Percentiles rank a stretch among this genome's conserved stretches.
Evolutionary conservation across 192 early-diverging fungal genomes (phyloP).

Genomic region (Paraglomus brasilianum): DNA sequence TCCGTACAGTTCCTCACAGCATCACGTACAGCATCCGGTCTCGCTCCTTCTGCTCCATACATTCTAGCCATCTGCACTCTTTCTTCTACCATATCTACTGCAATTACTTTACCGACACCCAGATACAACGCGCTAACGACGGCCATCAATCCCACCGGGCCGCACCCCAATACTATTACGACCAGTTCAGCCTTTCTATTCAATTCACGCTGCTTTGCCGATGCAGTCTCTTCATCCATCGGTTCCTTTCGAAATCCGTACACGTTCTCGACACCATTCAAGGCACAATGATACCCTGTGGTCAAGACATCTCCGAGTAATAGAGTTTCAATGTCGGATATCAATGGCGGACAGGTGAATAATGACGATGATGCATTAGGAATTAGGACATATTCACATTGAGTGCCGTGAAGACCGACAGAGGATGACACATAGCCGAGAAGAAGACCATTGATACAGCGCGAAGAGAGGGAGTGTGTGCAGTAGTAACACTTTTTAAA

Average conservation of each 20-base stretch:
- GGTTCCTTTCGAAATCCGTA: neutral
- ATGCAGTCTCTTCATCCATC: neutral
- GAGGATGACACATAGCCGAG: constrained; percentile 42
- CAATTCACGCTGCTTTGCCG: constrained; percentile 33
- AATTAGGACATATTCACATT: constrained; percentile 56
- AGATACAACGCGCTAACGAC: constrained; percentile 42
- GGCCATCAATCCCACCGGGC: constrained; percentile 55
- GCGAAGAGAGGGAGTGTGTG: constrained; percentile 40
- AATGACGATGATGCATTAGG: constrained; percentile 50
- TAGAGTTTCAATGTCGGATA: constrained; percentile 45
- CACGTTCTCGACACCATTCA: constrained; percentile 40
- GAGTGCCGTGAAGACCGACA: constrained; percentile 49
- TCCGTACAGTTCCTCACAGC: constrained; percentile 32
- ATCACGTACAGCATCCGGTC: constrained; percentile 19
- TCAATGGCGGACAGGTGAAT: constrained; percentile 35
- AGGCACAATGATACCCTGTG: constrained; percentile 56
- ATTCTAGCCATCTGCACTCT: constrained; percentile 43
- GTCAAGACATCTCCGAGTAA: constrained; percentile 53
- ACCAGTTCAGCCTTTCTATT: constrained; percentile 31
- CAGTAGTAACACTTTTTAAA: constrained; percentile 48
- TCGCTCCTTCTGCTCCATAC: constrained; percentile 40
- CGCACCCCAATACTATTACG: constrained; percentile 52
- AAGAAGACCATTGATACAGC: constrained; percentile 48
- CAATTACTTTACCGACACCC: constrained; percentile 41
- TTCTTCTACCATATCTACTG: constrained; percentile 42